Base-by-base conservation (phyloP, 495 filamentous ascomycete genomes). In the Penicillium lividum region DNA sequence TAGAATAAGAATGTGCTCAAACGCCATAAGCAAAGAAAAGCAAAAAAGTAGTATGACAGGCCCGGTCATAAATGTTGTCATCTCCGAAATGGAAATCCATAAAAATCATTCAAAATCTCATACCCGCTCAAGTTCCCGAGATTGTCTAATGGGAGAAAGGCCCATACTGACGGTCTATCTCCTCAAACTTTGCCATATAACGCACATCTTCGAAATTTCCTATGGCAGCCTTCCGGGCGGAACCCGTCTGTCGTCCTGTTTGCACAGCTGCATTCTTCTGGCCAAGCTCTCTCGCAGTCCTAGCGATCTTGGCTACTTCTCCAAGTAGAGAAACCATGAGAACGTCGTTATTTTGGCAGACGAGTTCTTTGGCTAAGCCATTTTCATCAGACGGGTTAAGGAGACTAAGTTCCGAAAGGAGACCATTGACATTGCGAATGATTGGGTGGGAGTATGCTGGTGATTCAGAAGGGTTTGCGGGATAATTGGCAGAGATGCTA, bases 291-390 rank as follows among this genome's bases (percentile, higher is more conserved):
- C 86, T 78, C 25, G 87, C 82, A 44, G 86, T 82, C 62, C 82
- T 83, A 25, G 90, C 75, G 56, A 84, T 88, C 53, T 85, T 74
- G 28, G 89, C 82, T 30, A 96, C 74, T 46, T 80, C 77, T 36
- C 89, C 83, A 3, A 96, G 79, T 4, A 97, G 69, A 7, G 82
- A 79, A 49, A 93, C 80, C 0, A 96, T 78, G 43, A 84, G 77
- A 38, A 96, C 91, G 60, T 96, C 91, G 59, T 90, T 90, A 54
- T 82, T 79, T 72, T 94, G 88, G 4, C 85, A 80, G 53, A 88
- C 86, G 78, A 59, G 81, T 75, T 65, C 91, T 68, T 53, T 86
- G 73, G 59, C 80, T 79, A 63, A 92, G 71, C 63, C 85, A 80
- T 61, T 81, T 80, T 81, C 54, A 66, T 77, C 72, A 28, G 68